Conservation (phyloP, 2,329 filamentous ascomycete species). For the Paracoccidioides brasiliensis region DNA sequence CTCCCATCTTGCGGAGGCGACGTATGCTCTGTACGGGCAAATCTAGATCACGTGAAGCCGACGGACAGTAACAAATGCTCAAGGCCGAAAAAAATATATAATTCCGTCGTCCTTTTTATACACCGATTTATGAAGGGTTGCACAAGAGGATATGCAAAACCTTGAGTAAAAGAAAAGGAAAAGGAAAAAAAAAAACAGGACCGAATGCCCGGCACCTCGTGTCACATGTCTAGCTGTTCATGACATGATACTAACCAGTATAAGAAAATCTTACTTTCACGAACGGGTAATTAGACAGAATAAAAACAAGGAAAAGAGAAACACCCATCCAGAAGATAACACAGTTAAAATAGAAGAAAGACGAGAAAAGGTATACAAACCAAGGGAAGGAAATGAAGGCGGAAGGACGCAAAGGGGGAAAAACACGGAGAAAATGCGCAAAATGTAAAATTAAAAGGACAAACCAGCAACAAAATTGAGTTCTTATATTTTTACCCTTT, state of each 20-base stretch:
- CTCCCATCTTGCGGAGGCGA: too few relatives aligned
- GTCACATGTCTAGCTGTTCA: background rate
- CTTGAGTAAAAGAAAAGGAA: too few relatives aligned
- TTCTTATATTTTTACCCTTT: constrained; percentile 40
- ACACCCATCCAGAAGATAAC: background rate
- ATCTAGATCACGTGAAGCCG: too few relatives aligned
- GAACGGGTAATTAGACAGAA: too few relatives aligned
- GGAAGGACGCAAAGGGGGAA: background rate
- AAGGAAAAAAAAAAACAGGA: background rate
- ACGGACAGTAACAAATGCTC: too few relatives aligned
- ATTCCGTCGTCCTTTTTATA: constrained; percentile 2
- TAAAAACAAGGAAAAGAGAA: background rate
- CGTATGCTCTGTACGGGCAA: too few relatives aligned
- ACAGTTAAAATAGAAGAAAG: background rate
- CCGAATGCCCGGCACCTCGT: background rate
- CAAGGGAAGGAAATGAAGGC: background rate
- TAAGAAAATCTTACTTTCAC: background rate
- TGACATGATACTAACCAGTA: background rate
- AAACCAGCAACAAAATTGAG: too few relatives aligned
- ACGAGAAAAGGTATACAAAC: background rate
- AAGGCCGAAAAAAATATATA: background rate
- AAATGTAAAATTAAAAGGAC: too few relatives aligned
- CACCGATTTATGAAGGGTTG: constrained; percentile 3
- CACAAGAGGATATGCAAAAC: background rate
- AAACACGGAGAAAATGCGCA: background rate